phyloP scores from a whole-genome alignment of 805 yeast genomes.

The Starmerella asiatica region DNA sequence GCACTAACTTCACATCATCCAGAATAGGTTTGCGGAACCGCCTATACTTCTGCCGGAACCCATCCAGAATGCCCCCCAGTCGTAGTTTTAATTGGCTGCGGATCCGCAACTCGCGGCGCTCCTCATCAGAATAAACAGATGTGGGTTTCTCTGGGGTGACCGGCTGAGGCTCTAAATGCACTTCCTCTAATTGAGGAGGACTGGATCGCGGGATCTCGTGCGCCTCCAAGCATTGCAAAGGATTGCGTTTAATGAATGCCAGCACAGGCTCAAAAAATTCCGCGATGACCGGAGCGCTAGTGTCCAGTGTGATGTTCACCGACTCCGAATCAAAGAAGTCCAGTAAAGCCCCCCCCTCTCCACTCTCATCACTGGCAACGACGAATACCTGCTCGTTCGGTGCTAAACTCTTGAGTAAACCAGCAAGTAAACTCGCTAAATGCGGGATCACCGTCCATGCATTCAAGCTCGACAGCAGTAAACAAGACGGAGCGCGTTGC shows the following conservation, averaged over 20 bases:
- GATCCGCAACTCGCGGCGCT: constrained; percentile 55
- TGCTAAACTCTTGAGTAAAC: constrained; percentile 52
- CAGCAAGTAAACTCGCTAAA: constrained; percentile 48
- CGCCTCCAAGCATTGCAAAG: constrained; percentile 55
- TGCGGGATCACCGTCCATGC: constrained; percentile 55
- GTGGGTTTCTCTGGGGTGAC: background rate
- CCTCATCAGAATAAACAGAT: constrained; percentile 18
- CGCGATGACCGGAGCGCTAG: constrained; percentile 31
- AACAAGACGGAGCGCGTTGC: constrained; percentile 75
- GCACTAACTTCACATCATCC: constrained; percentile 60
- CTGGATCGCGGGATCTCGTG: constrained; percentile 31
- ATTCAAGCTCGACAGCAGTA: constrained; percentile 71
- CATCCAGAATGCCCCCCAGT: constrained; percentile 76
- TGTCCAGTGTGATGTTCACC: constrained; percentile 30
- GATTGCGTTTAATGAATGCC: constrained; percentile 49
- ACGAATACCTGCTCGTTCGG: constrained; percentile 63
- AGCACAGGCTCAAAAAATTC: constrained; percentile 45
- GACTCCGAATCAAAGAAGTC: constrained; percentile 45
- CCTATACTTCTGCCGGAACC: constrained; percentile 74
- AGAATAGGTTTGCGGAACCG: constrained; percentile 82
- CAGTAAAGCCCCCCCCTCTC: constrained; percentile 24
- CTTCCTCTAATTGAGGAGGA: constrained; percentile 3
- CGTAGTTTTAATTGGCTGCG: constrained; percentile 77
- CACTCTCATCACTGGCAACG: constrained; percentile 50
- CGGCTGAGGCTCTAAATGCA: background rate